These are phyloP conservation scores for Fraxinus americana DNA, from an alignment of 257 asterid species.

Conservation along the genomic window DNA sequence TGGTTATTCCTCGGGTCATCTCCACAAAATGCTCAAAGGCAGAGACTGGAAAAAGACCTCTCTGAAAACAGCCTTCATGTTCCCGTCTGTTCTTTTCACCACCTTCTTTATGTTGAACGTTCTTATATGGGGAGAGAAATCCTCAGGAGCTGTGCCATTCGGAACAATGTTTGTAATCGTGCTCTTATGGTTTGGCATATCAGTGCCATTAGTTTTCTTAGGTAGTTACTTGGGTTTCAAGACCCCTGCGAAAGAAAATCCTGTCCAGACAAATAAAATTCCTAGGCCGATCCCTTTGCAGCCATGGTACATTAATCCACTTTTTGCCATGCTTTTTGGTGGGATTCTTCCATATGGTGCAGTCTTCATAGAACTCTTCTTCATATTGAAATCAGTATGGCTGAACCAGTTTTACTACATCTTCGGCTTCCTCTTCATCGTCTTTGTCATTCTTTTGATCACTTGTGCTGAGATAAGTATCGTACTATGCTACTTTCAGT, in stretches of 20 bases:
- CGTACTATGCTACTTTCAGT: conserved; percentile 54
- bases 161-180: conserved; percentile 53
- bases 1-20: conserved; percentile 44
- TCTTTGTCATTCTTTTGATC: conserved; percentile 45
- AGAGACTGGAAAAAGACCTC: conserved; percentile 46
- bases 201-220: conserved; percentile 50
- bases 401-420: conserved; percentile 61
- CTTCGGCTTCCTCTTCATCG: conserved; percentile 54
- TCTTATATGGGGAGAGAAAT: conserved; percentile 57
- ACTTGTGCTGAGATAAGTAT: conserved; percentile 55
- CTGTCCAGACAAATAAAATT: conserved; percentile 47
- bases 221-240: conserved; percentile 46
- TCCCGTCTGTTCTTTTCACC: conserved; percentile 44
- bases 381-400: conserved; percentile 57
- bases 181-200: conserved; percentile 54
- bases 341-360: conserved; percentile 58
- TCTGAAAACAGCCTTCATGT: conserved; percentile 46
- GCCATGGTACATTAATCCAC: conserved; percentile 56
- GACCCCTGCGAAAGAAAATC: conserved; percentile 31
- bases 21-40: conserved; percentile 46
- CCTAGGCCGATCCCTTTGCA: conserved; percentile 57
- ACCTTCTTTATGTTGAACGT: conserved; percentile 44
- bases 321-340: conserved; percentile 42
- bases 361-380: conserved; percentile 59
- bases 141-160: conserved; percentile 58